These are phyloP conservation scores for Sporobolomyces phaffii DNA, from an alignment of 768 basidiomycete genomes.

Conservation along the genomic window DNA sequence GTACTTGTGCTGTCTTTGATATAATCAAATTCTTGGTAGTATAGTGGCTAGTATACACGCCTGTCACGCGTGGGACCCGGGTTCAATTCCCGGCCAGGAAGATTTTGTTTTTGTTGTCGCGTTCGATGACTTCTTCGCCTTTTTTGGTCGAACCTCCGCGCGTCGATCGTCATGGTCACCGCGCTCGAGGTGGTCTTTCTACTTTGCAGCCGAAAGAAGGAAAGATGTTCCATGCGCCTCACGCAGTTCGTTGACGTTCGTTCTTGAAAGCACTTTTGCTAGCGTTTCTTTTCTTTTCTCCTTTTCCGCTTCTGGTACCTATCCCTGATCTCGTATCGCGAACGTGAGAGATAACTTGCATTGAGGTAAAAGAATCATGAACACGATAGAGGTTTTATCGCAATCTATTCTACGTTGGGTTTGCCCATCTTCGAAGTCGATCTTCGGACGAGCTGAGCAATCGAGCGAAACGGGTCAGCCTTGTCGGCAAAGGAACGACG, in stretches of 20 bases:
- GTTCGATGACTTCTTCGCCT: too few species aligned
- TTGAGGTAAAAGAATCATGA: background rate
- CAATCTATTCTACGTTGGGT: background rate
- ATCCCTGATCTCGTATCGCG: background rate
- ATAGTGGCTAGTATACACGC: background rate
- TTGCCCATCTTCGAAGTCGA: background rate
- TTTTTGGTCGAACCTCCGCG: too few species aligned
- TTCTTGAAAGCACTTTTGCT: too few species aligned
- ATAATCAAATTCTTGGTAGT: conserved; percentile 8
- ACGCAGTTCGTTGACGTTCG: too few species aligned
- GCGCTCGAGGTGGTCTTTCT: too few species aligned
- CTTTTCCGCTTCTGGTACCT: too few species aligned
- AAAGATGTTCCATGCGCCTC: too few species aligned
- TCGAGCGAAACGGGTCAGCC: background rate
- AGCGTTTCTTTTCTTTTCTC: too few species aligned
- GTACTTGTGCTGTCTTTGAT: too few species aligned
- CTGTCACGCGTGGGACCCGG: background rate
- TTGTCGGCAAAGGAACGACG: background rate
- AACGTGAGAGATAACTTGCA: background rate
- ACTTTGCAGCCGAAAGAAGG: too few species aligned
- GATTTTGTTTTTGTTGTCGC: background rate
- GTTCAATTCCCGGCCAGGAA: conserved; percentile 8
- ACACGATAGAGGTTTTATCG: too few species aligned
- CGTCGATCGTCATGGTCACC: too few species aligned
- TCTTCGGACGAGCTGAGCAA: conserved; percentile 3